These are phyloP conservation scores for Xylaria sp. DNA, from an alignment of 2,329 filamentous ascomycete genomes.

Conservation along the genomic window DNA sequence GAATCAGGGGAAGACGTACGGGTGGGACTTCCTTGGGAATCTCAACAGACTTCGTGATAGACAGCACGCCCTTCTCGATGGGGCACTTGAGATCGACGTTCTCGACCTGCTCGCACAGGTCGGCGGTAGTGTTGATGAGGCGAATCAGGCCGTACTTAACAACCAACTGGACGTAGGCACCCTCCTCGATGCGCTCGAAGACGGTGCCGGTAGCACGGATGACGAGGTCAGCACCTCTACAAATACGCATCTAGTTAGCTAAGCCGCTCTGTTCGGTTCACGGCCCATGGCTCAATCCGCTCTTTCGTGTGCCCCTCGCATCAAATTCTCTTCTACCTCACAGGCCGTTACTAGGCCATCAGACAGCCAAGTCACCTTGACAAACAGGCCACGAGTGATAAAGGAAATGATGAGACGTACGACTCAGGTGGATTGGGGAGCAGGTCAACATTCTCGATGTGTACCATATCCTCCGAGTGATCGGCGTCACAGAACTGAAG, in stretches of 20 bases:
- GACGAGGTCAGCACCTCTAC: constrained; percentile 78
- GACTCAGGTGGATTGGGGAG: constrained; percentile 85
- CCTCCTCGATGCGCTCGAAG: constrained; percentile 75
- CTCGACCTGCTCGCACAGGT: constrained; percentile 88
- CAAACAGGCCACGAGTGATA: not conserved
- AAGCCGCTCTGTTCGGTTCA: constrained; percentile 19
- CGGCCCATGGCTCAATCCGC: not conserved
- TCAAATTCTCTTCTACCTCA: not conserved
- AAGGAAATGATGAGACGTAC: constrained; percentile 65
- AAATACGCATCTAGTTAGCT: constrained; percentile 38
- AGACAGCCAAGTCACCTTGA: too few relatives aligned
- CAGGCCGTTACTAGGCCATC: not conserved
- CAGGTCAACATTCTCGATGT: constrained; percentile 83
- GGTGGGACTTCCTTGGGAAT: constrained; percentile 89
- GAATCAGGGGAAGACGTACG: constrained; percentile 64
- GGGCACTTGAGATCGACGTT: constrained; percentile 93
- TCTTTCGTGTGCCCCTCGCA: not conserved
- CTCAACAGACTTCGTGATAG: constrained; percentile 82
- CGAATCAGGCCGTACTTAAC: constrained; percentile 97
- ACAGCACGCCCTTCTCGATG: constrained; percentile 79
- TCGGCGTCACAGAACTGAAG: constrained; percentile 78
- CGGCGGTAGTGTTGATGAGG: constrained; percentile 81
- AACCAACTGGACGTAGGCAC: constrained; percentile 82
- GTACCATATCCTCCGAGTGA: constrained; percentile 75
- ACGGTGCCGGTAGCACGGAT: constrained; percentile 86